Base-by-base conservation (phyloP, 805 yeast species). In the Saturnispora serradocipensis region DNA sequence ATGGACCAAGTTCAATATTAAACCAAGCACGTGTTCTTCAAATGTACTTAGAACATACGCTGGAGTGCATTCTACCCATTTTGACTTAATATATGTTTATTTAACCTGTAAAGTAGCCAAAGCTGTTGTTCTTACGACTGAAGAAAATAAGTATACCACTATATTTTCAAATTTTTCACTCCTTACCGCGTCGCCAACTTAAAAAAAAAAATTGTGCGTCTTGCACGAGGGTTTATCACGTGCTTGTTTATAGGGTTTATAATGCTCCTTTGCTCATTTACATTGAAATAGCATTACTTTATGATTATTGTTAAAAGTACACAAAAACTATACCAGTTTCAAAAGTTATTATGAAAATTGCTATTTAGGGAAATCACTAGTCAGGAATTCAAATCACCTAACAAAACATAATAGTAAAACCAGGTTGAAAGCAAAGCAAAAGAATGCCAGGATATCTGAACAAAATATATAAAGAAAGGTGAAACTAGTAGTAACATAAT, bases 1-100 rank as follows among this genome's bases (percentile, higher is more conserved):
- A 56, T 63, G 60, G 64, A 50, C 70, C 71, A 60, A 65, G 60
- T 60, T 59, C 59, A 54, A 56, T 58, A 58, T 58, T 56, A 53
- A 49, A 53, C 51, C 39, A 35, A 47, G 49, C 55, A 58, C 52
- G 43, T 54, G 47, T 34, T 34, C 32, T 46, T 11, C 40, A 50
- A 36, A 7, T 25, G 15, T 32, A 25, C 56, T 54, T 55, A 39
- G 53, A 53, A 86, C 95, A 81, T 86, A 86, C 95, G 75, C 86
- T 78, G 79, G 96, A 86, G 88, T 91, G 98, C 90, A 91, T 84
- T 81, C 99, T 96, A 90, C 96, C 99, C 99, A 91, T 91, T 74
- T 80, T 86, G 82, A 76, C 46, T 48, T 53, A 54, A 43, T 34
- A 42, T 48, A 38, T 45, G 24, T 45, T 30, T 36, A 46, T 39